These are phyloP conservation scores for Neurospora sp. DNA, from an alignment of 495 filamentous ascomycete species.

Conservation along the genomic window DNA sequence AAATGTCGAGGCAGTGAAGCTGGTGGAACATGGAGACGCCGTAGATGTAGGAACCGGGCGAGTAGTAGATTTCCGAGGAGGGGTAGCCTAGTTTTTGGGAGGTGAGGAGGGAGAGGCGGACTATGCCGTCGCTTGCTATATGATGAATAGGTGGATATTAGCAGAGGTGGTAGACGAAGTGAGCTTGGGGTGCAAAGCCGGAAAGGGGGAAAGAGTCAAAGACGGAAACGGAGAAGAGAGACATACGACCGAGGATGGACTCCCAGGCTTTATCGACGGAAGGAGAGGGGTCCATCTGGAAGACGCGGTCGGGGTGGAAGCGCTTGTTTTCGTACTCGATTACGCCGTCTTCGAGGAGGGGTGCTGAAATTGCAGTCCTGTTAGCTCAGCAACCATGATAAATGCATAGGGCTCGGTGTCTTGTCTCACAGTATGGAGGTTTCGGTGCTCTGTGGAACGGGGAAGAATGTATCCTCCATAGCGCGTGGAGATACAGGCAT, in stretches of 20 bases:
- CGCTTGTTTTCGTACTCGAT: not conserved
- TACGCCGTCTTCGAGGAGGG: not conserved
- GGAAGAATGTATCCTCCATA: not conserved
- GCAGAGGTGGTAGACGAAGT: no score
- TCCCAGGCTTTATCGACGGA: not conserved
- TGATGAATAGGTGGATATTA: no score
- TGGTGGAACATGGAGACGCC: conserved; percentile 17
- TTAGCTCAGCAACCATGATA: not conserved
- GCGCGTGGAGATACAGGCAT: not conserved
- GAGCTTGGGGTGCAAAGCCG: not conserved
- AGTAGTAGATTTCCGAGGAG: not conserved
- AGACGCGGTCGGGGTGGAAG: not conserved
- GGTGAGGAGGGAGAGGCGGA: not conserved
- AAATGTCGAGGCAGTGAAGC: conserved; percentile 12
- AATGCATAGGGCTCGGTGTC: not conserved
- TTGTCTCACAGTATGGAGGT: not conserved
- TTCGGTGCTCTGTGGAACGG: not conserved
- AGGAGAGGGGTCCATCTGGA: not conserved
- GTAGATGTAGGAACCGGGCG: not conserved
- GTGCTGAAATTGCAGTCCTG: not conserved
- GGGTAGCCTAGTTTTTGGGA: not conserved
- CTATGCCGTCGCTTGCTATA: not conserved
- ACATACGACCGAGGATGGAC: not conserved
- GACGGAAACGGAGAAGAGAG: not conserved
- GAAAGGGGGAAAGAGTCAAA: not conserved